phyloP scores from a whole-genome alignment of 108 stramenopile genomes.

The Aureococcus anophagefferens region DNA sequence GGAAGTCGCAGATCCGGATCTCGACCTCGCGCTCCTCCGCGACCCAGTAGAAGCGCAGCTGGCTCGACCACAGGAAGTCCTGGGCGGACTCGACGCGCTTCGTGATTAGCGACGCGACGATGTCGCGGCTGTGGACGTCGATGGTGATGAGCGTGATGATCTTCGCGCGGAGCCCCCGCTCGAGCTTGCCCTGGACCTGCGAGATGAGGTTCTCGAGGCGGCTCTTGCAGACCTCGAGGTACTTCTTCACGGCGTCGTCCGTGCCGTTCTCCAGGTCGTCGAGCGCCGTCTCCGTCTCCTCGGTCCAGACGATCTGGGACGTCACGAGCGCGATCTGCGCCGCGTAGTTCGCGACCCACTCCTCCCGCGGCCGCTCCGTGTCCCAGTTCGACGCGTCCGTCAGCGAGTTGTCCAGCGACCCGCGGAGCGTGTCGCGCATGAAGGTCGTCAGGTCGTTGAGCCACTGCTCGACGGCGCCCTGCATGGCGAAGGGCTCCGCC shows the following conservation, averaged over 20 bases:
- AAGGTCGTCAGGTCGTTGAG: slow-evolving; percentile 18
- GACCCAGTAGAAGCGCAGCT: slow-evolving; percentile 26
- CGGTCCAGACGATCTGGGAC: slow-evolving; percentile 24
- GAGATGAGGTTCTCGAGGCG: slow-evolving; percentile 23
- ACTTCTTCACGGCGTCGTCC: slow-evolving; percentile 24
- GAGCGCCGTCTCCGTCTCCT: slow-evolving; percentile 21
- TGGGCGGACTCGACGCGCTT: slow-evolving; percentile 15
- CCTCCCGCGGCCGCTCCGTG: slow-evolving; percentile 23
- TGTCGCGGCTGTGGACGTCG: slow-evolving; percentile 26
- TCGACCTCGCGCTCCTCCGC: slow-evolving; percentile 9
- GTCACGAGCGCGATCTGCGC: slow-evolving; percentile 25
- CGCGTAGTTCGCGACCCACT: slow-evolving; percentile 25
- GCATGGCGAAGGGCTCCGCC: slow-evolving; percentile 9
- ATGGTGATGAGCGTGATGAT: slow-evolving; percentile 30
- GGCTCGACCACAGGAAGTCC: slow-evolving; percentile 20
- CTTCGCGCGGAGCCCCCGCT: slow-evolving; percentile 15
- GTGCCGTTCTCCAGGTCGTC: slow-evolving; percentile 26
- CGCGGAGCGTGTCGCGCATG: slow-evolving; percentile 29
- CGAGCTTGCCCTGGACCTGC: slow-evolving; percentile 23
- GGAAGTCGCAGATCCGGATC: slow-evolving; percentile 32
- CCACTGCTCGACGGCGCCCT: slow-evolving; percentile 36
- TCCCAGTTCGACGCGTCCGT: slow-evolving; percentile 24
- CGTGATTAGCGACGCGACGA: slow-evolving; percentile 15
- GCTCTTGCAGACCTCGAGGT: slow-evolving; percentile 5
- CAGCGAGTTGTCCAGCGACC: slow-evolving; percentile 1